Conservation (phyloP, 1,139 yeast species). For the Hansenula lynferdii region DNA sequence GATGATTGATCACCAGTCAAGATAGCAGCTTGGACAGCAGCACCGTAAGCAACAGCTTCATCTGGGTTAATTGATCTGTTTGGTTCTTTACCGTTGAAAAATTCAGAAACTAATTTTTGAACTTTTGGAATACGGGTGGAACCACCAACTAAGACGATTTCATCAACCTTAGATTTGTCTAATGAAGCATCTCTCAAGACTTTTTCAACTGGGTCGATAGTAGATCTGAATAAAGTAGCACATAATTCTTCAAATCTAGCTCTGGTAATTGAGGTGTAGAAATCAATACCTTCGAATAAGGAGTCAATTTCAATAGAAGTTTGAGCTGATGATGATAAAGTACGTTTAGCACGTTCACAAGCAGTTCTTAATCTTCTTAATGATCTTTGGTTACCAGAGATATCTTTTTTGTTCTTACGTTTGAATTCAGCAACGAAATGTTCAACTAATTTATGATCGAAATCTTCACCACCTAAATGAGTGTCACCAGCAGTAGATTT, state of each 20-base stretch:
- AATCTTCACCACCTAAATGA: conserved; percentile 62
- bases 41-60: conserved; percentile 99
- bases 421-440: conserved; percentile 79
- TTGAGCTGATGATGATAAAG: conserved; percentile 80
- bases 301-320: conserved; percentile 83
- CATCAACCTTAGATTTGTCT: conserved; percentile 81
- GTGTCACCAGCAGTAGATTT: conserved; percentile 99
- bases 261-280: conserved; percentile 94
- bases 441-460: conserved; percentile 76
- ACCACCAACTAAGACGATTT: conserved; percentile 99
- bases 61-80: conserved; percentile 98
- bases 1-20: conserved; percentile 97
- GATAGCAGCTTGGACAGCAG: conserved; percentile 99
- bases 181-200: conserved; percentile 82
- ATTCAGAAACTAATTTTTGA: conserved; percentile 95
- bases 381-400: conserved; percentile 74
- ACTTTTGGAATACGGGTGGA: conserved; percentile 99
- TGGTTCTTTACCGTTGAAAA: conserved; percentile 97
- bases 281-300: conserved; percentile 92
- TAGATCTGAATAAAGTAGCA: conserved; percentile 93
- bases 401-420: conserved; percentile 78
- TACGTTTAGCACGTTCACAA: conserved; percentile 89
- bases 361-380: conserved; percentile 87
- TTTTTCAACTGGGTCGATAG: conserved; percentile 97
- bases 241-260: conserved; percentile 99